phyloP scores from a whole-genome alignment of 495 filamentous ascomycete genomes.

The Talaromyces wortmannii region DNA sequence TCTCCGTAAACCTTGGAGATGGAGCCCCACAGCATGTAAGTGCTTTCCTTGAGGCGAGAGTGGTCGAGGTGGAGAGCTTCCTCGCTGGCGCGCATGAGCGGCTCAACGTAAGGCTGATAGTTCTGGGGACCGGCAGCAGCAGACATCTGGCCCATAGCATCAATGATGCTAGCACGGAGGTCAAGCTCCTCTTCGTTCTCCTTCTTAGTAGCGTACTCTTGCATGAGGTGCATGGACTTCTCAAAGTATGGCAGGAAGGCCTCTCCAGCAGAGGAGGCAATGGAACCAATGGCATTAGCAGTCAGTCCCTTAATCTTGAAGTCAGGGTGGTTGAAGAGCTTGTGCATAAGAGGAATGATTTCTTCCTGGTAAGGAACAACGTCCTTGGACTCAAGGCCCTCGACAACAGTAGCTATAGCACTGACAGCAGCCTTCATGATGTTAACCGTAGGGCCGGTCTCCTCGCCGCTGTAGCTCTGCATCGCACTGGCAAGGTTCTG shows the following conservation, averaged over 20 bases:
- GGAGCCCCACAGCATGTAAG: constrained; percentile 92
- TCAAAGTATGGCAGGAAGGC: constrained; percentile 88
- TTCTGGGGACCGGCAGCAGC: constrained; percentile 76
- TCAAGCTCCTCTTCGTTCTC: constrained; percentile 85
- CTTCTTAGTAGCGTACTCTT: constrained; percentile 77
- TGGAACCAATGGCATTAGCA: constrained; percentile 81
- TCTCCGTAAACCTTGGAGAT: constrained; percentile 92
- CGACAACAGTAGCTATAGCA: constrained; percentile 85
- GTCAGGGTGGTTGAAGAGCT: constrained; percentile 73
- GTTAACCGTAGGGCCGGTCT: constrained; percentile 55
- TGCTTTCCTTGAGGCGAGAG: constrained; percentile 85
- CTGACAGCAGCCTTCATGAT: constrained; percentile 86
- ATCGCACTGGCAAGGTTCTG: constrained; percentile 81
- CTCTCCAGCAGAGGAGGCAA: constrained; percentile 74
- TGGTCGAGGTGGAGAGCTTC: constrained; percentile 88
- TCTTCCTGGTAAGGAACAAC: constrained; percentile 74
- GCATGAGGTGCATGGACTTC: constrained; percentile 77
- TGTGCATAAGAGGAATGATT: constrained; percentile 75
- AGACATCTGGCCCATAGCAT: constrained; percentile 89
- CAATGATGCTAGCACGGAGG: constrained; percentile 79
- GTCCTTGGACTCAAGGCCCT: constrained; percentile 79
- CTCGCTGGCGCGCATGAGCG: constrained; percentile 83
- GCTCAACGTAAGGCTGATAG: constrained; percentile 85
- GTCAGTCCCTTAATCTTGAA: constrained; percentile 85
- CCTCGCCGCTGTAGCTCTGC: constrained; percentile 55